These are phyloP conservation scores for Penicillium sp. DNA, from an alignment of 2,329 filamentous ascomycete species.

Conservation along the genomic window DNA sequence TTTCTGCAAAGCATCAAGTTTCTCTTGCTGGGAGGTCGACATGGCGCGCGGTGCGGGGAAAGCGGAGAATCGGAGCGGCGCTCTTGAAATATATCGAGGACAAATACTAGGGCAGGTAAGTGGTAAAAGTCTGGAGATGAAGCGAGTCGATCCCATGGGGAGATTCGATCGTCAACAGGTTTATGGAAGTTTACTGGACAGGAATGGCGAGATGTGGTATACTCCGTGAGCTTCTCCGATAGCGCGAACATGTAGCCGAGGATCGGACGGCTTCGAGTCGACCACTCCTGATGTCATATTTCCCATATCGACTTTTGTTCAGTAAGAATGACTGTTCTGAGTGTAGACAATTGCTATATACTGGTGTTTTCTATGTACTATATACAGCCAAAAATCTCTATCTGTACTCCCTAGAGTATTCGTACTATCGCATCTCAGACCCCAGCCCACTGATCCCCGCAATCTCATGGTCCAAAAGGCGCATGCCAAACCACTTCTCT, in stretches of 20 bases:
- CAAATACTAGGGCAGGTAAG: neutral
- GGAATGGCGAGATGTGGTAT: conserved; percentile 1
- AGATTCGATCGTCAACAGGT: neutral
- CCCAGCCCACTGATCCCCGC: conserved; percentile 55
- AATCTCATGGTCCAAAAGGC: conserved; percentile 56
- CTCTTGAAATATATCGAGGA: neutral
- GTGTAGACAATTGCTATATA: no score
- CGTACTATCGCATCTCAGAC: conserved; percentile 50
- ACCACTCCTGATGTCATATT: neutral
- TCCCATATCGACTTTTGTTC: neutral
- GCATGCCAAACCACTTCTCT: conserved; percentile 58
- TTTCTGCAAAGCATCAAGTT: conserved; percentile 38
- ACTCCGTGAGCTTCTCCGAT: neutral
- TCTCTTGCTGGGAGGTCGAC: conserved; percentile 39
- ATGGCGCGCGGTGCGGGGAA: conserved; percentile 29
- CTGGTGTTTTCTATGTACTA: no score
- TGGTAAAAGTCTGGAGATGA: neutral
- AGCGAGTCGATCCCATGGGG: conserved; percentile 14
- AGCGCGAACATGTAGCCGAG: conserved; percentile 19
- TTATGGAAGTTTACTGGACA: neutral
- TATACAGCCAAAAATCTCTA: no score
- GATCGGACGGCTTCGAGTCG: conserved; percentile 11
- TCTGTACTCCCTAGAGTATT: no score
- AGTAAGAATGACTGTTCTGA: no score
- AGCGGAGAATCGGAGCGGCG: neutral